Percentiles rank a stretch among this genome's conserved stretches.
Evolutionary conservation across 2,329 filamentous ascomycete species (phyloP).

Genomic region (Polychaeton citri): DNA sequence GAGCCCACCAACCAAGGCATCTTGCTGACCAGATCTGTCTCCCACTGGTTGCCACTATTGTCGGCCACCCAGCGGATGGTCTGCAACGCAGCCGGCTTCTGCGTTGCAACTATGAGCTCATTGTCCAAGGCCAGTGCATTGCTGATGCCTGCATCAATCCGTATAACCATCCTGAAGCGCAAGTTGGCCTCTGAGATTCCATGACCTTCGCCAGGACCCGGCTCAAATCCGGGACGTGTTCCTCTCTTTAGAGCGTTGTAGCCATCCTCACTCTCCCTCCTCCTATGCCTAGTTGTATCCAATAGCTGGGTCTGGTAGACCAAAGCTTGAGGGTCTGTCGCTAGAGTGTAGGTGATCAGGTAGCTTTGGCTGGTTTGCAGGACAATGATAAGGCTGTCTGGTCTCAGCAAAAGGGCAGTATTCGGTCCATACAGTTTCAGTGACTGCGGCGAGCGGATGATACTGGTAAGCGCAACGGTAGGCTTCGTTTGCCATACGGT

Average conservation of each 20-base stretch:
- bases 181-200: constrained; percentile 79
- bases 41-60: constrained; percentile 67
- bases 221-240: constrained; percentile 17
- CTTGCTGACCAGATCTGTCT: constrained; percentile 74
- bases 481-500: constrained; percentile 97
- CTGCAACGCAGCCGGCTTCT: constrained; percentile 86
- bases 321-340: constrained; percentile 65
- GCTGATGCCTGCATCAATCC: constrained; percentile 88
- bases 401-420: constrained; percentile 69
- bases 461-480: constrained; percentile 72
- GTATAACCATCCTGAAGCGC: constrained; percentile 93
- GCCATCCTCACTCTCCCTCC: constrained; percentile 36
- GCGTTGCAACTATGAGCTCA: constrained; percentile 81
- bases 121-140: constrained; percentile 81
- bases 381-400: constrained; percentile 84
- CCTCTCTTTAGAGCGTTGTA: constrained; percentile 14
- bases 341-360: constrained; percentile 86
- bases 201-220: constrained; percentile 65
- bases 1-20: constrained; percentile 72
- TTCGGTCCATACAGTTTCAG: constrained; percentile 75
- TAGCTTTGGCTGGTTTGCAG: constrained; percentile 77
- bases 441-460: constrained; percentile 70
- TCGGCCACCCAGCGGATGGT: constrained; percentile 93
- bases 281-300: constrained; percentile 31
- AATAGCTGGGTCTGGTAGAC: constrained; percentile 77